These are phyloP conservation scores for Trichodelitschia bisporula DNA, from an alignment of 495 filamentous ascomycete genomes.

Conservation along the genomic window DNA sequence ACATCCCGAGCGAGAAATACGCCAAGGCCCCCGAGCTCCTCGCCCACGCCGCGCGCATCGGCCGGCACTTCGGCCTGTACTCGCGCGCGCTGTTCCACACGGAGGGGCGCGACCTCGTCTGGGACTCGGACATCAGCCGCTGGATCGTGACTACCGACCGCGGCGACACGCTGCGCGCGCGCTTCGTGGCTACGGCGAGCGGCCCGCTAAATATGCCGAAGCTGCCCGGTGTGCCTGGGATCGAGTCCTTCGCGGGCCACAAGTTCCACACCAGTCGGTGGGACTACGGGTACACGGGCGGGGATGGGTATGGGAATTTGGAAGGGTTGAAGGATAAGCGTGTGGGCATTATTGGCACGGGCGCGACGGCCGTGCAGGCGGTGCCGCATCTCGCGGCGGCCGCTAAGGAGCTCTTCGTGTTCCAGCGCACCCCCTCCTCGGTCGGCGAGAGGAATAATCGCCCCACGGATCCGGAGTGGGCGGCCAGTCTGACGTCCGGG, in stretches of 20 bases:
- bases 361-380: slow-evolving; percentile 6
- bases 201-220: slow-evolving; percentile 5
- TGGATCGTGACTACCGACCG: slow-evolving; percentile 5
- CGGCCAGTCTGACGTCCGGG: slow-evolving; percentile 1
- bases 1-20: slow-evolving; percentile 12
- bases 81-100: slow-evolving; percentile 5
- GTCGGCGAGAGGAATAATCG: slow-evolving; percentile 4
- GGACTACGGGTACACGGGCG: slow-evolving; percentile 9
- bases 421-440: slow-evolving; percentile 8
- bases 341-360: slow-evolving; percentile 8
- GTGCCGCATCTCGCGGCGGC: slow-evolving; percentile 5
- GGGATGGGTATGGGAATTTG: slow-evolving; percentile 3
- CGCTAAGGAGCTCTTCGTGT: slow-evolving; percentile 7
- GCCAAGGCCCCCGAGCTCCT: slow-evolving; percentile 5
- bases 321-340: slow-evolving; percentile 7
- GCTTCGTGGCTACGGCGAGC: slow-evolving; percentile 4
- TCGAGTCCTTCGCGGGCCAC: slow-evolving; percentile 7
- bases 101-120: slow-evolving; percentile 3
- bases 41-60: slow-evolving; percentile 3
- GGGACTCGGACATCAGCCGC: slow-evolving; percentile 2
- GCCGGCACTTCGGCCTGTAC: slow-evolving; percentile 5
- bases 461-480: slow-evolving; percentile 5
- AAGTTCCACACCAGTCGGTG: slow-evolving; percentile 6
- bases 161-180: slow-evolving; percentile 3
- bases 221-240: slow-evolving; percentile 5